Base-by-base conservation (phyloP, 495 filamentous ascomycete species). In the Penicillium diatomitis region DNA sequence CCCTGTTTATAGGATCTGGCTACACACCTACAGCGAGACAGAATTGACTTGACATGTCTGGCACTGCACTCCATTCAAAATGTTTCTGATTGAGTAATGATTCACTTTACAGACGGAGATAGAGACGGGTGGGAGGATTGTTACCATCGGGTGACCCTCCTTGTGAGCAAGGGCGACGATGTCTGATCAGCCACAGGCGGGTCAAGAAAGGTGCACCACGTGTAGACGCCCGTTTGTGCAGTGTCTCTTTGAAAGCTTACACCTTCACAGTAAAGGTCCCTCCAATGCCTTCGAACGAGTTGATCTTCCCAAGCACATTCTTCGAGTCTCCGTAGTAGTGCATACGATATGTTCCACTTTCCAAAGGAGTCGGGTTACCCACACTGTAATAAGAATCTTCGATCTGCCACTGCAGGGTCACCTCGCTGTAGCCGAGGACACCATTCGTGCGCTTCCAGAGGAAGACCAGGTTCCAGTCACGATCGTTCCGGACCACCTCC, bases 241-340 rank as follows among this genome's bases (percentile, higher is more conserved):
- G 20, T 20, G 20, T 20, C 20, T 20, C 20, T 20, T 20, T 20
- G 20, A 20, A 20, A 20, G 20, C 20, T 20, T 41, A 59, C 29
- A 49, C 40, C 11, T 45, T 37, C 28, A 86, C 69, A 9, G 52
- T 77, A 69, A 96, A 94, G 49, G 61, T 64, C 32, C 75, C 70
- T 61, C 86, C 88, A 9, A 76, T 72, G 0, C 90, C 90, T 61
- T 90, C 83, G 72, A 97, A 95, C 42, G 74, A 57, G 37, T 71
- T 76, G 40, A 96, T 79, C 12, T 57, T 65, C n/a, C 90, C 90
- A 7, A 69, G 62, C 28, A 83, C 54, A 47, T 71, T 69, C 75
- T 90, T 96, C 28, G 80, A 76, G 66, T 95, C 87, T 0, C 91
- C 91, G 69, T 80, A 92, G 58, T 97, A 97, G 68, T 76, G 77